phyloP scores from a whole-genome alignment of 129 eudicot genomes.

The Pulicaria dysenterica region DNA sequence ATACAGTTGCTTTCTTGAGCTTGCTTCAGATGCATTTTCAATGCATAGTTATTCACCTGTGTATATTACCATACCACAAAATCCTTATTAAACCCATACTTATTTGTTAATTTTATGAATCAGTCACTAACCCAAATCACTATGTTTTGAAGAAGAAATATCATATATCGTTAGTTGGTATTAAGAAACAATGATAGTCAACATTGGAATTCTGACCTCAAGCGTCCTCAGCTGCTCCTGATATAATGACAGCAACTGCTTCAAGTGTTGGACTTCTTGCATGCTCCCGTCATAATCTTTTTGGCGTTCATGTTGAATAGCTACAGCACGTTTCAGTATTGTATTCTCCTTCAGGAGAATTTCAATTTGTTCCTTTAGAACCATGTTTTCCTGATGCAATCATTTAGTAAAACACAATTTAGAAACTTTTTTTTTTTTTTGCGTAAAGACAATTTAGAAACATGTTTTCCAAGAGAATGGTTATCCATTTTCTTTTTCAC shows the following conservation, averaged over 20 bases:
- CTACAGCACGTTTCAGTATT: conserved; percentile 81
- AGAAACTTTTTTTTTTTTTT: too few species aligned
- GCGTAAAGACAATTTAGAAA: conserved; percentile 10
- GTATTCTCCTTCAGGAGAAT: conserved; percentile 57
- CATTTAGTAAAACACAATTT: neutral
- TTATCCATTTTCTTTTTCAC: too few species aligned
- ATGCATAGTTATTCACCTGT: conserved; percentile 80
- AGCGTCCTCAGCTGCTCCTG: conserved; percentile 84
- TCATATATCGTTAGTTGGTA: neutral
- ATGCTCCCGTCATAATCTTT: conserved; percentile 70
- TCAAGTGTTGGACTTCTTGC: conserved; percentile 75
- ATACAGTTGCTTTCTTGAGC: conserved; percentile 67
- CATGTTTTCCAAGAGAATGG: neutral
- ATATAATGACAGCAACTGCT: conserved; percentile 62
- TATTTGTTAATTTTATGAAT: neutral
- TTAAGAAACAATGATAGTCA: neutral
- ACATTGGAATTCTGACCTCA: conserved; percentile 51
- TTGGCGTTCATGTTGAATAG: conserved; percentile 80
- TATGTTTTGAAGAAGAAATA: neutral
- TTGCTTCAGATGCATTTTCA: conserved; percentile 66
- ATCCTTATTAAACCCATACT: neutral
- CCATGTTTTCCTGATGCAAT: conserved; percentile 52
- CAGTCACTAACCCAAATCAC: neutral
- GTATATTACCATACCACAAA: conserved; percentile 9
- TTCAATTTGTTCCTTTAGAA: conserved; percentile 72